Conservation (phyloP, 306 rosid genomes). For the Alnus rubra region DNA sequence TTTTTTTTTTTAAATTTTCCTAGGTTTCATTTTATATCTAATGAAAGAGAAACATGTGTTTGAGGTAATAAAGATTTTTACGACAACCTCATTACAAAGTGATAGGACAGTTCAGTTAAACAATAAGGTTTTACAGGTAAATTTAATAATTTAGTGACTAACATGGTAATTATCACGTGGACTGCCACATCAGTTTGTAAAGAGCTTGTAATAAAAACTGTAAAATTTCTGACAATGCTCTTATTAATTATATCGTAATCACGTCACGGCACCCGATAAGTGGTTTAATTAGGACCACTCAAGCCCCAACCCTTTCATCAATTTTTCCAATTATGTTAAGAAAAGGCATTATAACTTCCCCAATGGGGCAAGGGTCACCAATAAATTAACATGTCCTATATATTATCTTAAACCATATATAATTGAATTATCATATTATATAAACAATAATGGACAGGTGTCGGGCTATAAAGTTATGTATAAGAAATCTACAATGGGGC, state of each 20-base stretch:
- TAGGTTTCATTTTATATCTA: neutral
- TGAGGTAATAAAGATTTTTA: no score
- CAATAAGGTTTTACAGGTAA: no score
- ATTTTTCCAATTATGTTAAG: neutral
- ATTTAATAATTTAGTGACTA: no score
- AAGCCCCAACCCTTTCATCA: neutral
- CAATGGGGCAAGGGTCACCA: slow-evolving; percentile 22
- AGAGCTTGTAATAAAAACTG: no score
- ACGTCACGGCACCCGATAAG: neutral
- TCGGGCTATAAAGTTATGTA: slow-evolving; percentile 32
- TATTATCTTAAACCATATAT: neutral
- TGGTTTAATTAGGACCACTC: neutral
- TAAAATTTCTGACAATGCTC: no score
- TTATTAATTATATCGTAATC: neutral
- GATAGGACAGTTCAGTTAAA: no score
- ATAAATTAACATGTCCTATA: neutral
- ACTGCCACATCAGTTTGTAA: no score
- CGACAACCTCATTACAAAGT: no score
- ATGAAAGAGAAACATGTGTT: no score
- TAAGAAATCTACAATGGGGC: slow-evolving; percentile 22
- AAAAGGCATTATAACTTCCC: slow-evolving; percentile 11
- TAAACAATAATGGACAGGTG: slow-evolving; percentile 33
- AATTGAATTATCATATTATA: slow-evolving; percentile 1
- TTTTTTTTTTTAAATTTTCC: neutral
- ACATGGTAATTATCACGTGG: no score